Conservation (phyloP, 176 grass and related monocot species). For the Aegilops longissima region DNA sequence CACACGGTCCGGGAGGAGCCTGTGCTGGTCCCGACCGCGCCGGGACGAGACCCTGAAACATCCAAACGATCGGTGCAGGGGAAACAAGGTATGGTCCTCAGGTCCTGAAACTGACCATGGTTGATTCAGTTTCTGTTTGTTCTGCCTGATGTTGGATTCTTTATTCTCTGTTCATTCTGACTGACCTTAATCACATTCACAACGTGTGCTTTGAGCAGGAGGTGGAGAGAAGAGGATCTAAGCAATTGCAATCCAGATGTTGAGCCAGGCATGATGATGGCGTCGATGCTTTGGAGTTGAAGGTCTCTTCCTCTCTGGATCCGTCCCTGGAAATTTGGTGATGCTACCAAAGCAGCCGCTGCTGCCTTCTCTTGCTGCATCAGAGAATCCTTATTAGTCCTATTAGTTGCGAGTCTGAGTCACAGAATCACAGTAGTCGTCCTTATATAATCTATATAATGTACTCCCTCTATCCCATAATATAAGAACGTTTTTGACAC, state of each 20-base stretch:
- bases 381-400: neutral
- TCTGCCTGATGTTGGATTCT: neutral
- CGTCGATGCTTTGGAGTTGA: neutral
- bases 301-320: neutral
- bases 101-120: neutral
- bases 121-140: neutral
- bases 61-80: conserved; percentile 30
- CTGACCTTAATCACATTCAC: neutral
- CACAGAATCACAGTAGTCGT: neutral
- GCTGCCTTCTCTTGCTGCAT: conserved; percentile 16
- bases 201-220: conserved; percentile 19
- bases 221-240: conserved; percentile 1
- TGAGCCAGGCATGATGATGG: neutral
- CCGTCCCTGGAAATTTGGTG: conserved; percentile 4
- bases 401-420: neutral
- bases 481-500: too few relatives aligned
- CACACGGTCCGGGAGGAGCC: conserved; percentile 16
- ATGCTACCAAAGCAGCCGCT: neutral
- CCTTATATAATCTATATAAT: too few relatives aligned
- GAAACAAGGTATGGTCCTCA: conserved; percentile 4
- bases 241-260: neutral
- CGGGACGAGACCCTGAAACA: conserved; percentile 23
- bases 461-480: too few relatives aligned
- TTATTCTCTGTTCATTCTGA: neutral
- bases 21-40: conserved; percentile 32